Evolutionary conservation across 108 stramenopile species (phyloP).

Genomic region (Nitzschia sp.): DNA sequence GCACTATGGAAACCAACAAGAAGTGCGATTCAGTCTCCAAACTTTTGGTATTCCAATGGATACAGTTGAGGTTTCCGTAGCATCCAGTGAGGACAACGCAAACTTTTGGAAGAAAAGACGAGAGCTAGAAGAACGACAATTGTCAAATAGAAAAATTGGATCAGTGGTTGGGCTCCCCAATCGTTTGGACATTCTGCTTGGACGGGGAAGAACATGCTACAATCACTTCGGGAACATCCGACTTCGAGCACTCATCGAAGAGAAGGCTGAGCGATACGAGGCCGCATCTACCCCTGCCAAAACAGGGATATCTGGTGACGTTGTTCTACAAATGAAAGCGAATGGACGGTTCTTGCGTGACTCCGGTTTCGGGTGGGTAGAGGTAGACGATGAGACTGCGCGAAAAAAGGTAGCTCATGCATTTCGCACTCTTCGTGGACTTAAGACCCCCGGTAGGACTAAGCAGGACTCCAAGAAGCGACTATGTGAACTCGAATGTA

Average conservation of each 20-base stretch:
- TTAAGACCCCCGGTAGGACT: background rate
- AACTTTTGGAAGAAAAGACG: background rate
- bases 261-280: slow-evolving; percentile 1
- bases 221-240: slow-evolving; percentile 27
- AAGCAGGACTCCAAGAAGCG: background rate
- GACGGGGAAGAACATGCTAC: slow-evolving; percentile 21
- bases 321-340: slow-evolving; percentile 23
- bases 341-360: slow-evolving; percentile 40
- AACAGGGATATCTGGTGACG: slow-evolving; percentile 28
- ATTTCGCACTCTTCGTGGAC: slow-evolving; percentile 28
- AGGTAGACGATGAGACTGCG: slow-evolving; percentile 24
- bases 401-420: slow-evolving; percentile 31
- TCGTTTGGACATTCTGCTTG: slow-evolving; percentile 17
- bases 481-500: no score
- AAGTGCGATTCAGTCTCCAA: background rate
- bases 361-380: slow-evolving; percentile 22
- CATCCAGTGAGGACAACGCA: background rate
- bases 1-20: slow-evolving; percentile 20
- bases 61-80: background rate
- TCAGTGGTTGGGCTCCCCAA: slow-evolving; percentile 2
- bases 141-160: background rate
- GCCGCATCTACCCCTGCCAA: slow-evolving; percentile 4
- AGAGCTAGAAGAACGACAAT: background rate
- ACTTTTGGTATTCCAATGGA: slow-evolving; percentile 16
- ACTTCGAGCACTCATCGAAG: slow-evolving; percentile 21